Evolutionary conservation across 2,329 filamentous ascomycete species (phyloP).

Genomic region (Colletotrichum navitas): DNA sequence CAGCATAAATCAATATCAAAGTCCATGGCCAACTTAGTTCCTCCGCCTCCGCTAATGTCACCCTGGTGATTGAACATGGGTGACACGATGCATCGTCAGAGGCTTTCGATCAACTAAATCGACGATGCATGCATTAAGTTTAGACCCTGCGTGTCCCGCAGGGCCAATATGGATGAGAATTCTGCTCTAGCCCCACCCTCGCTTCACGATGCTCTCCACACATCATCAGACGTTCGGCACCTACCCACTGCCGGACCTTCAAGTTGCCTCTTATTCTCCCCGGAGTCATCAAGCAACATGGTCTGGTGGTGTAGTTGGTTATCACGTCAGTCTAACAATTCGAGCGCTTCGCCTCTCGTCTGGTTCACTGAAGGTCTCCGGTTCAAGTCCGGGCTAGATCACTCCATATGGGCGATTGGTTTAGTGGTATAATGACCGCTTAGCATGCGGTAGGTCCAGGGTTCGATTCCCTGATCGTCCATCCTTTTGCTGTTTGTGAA

Average conservation of each 20-base stretch:
- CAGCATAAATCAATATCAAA: no score
- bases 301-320: slow-evolving; percentile 56
- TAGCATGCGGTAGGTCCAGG: slow-evolving; percentile 40
- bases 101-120: no score
- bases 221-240: not conserved
- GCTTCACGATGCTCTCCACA: slow-evolving; percentile 26
- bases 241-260: not conserved
- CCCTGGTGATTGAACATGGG: no score
- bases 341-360: not conserved
- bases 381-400: slow-evolving; percentile 42
- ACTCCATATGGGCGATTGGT: slow-evolving; percentile 27
- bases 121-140: not conserved
- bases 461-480: slow-evolving; percentile 41
- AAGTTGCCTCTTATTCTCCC: fast-evolving
- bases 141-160: slow-evolving; percentile 11
- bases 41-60: no score
- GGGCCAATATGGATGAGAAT: not conserved
- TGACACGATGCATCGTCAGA: not conserved
- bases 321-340: slow-evolving; percentile 62
- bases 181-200: slow-evolving; percentile 7
- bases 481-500: slow-evolving; percentile 1
- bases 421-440: slow-evolving; percentile 42
- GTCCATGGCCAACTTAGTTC: no score
- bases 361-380: slow-evolving; percentile 41
- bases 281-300: slow-evolving; percentile 28